Conservation (phyloP, 140 eudicot species). For the Oenanthe javanica region DNA sequence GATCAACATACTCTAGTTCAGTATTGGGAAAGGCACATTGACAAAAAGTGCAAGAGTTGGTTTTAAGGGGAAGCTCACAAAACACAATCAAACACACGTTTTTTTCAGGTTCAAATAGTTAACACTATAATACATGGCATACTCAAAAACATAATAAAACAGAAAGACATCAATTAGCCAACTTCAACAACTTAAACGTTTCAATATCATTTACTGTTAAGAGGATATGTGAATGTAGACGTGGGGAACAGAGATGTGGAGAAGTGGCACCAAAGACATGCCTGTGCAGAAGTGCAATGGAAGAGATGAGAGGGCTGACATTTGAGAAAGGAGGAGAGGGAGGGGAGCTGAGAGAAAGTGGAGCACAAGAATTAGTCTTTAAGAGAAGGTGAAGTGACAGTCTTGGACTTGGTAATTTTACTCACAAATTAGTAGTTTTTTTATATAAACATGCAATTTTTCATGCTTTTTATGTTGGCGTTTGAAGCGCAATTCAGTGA, state of each 20-base stretch:
- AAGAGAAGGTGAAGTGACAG: neutral
- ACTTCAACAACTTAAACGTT: neutral
- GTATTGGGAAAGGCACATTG: neutral
- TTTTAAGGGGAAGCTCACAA: neutral
- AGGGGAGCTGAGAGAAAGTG: neutral
- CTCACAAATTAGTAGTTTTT: too few species aligned
- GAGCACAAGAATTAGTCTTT: neutral
- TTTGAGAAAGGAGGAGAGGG: neutral
- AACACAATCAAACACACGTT: neutral
- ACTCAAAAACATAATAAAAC: neutral
- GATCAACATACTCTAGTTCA: too few species aligned
- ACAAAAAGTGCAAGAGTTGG: neutral
- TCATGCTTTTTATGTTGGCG: neutral
- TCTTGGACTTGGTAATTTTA: too few species aligned
- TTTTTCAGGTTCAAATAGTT: neutral
- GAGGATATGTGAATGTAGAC: neutral
- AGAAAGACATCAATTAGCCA: neutral
- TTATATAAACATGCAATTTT: neutral
- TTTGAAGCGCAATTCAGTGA: neutral
- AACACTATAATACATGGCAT: too few species aligned
- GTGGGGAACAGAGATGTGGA: neutral
- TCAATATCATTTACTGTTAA: neutral
- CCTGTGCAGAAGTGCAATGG: neutral
- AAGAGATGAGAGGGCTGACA: neutral
- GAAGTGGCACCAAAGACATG: neutral